These are phyloP conservation scores for Citrus trifoliata DNA, from an alignment of 345 rosid genomes.

Conservation along the genomic window DNA sequence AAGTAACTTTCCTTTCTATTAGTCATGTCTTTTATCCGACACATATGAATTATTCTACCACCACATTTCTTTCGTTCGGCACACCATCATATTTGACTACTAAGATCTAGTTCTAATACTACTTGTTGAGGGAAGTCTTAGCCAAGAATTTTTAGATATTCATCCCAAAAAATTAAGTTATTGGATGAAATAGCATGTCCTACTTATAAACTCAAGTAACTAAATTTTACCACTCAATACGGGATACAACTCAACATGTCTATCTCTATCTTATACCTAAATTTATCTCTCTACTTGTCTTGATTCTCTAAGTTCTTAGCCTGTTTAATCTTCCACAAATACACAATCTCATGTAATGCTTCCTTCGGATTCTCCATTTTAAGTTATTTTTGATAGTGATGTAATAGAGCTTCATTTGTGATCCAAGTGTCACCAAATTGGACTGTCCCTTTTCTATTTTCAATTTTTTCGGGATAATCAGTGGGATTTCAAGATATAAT, in stretches of 20 bases:
- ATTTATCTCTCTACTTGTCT: not conserved
- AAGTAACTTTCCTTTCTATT: too few species aligned
- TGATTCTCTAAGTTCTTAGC: not conserved
- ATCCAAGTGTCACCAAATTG: not conserved
- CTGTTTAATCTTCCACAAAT: not conserved
- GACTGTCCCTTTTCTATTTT: not conserved
- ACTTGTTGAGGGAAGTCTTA: too few species aligned
- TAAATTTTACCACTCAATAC: accelerated
- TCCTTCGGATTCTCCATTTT: not conserved
- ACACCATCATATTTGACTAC: too few species aligned
- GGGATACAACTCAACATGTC: too few species aligned
- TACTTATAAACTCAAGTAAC: too few species aligned
- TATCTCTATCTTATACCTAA: not conserved
- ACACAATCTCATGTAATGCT: not conserved
- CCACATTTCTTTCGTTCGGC: too few species aligned
- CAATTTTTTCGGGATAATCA: not conserved
- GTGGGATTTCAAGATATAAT: not conserved
- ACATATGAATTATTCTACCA: too few species aligned
- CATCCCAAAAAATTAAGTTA: too few species aligned
- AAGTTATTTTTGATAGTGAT: not conserved
- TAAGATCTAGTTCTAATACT: too few species aligned
- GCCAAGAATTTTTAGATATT: too few species aligned
- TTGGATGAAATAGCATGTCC: accelerated
- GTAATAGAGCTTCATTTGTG: too few species aligned
- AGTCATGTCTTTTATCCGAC: too few species aligned